These are phyloP conservation scores for Phytophthora brassicae DNA, from an alignment of 352 stramenopile species.

Conservation along the genomic window DNA sequence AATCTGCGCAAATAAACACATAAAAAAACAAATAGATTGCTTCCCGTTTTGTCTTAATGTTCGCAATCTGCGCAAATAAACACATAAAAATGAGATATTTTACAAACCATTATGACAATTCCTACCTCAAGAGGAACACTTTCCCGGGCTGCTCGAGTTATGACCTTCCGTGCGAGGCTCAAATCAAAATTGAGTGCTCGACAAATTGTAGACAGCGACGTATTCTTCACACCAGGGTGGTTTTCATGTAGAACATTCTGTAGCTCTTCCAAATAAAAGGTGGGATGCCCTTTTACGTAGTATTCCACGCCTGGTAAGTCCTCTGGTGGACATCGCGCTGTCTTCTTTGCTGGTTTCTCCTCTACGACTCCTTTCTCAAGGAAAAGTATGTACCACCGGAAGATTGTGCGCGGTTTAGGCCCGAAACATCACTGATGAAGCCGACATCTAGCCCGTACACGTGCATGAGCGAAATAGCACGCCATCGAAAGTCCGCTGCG, in stretches of 20 bases:
- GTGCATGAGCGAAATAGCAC: too few relatives aligned
- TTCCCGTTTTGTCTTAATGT: neutral
- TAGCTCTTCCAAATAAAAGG: neutral
- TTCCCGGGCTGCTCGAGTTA: neutral
- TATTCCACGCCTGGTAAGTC: neutral
- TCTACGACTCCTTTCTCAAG: neutral
- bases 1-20: too few relatives aligned
- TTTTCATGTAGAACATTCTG: too few relatives aligned
- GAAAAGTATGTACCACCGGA: neutral
- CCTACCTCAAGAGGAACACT: neutral
- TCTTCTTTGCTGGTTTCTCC: neutral
- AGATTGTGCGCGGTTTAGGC: neutral
- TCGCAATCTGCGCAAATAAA: neutral
- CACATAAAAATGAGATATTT: neutral
- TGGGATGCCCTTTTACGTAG: neutral
- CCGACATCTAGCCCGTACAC: too few relatives aligned
- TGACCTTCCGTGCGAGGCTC: neutral
- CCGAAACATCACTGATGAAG: too few relatives aligned
- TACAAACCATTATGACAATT: neutral
- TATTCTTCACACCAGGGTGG: neutral
- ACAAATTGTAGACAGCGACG: neutral
- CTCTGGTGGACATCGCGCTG: neutral
- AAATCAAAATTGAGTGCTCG: neutral
- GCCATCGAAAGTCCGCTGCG: too few relatives aligned
- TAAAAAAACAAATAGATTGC: slow-evolving; percentile 13